Percentiles rank a stretch among this genome's conserved stretches.
phyloP scores from a whole-genome alignment of 495 filamentous ascomycete species.

The Penicillium daleae region DNA sequence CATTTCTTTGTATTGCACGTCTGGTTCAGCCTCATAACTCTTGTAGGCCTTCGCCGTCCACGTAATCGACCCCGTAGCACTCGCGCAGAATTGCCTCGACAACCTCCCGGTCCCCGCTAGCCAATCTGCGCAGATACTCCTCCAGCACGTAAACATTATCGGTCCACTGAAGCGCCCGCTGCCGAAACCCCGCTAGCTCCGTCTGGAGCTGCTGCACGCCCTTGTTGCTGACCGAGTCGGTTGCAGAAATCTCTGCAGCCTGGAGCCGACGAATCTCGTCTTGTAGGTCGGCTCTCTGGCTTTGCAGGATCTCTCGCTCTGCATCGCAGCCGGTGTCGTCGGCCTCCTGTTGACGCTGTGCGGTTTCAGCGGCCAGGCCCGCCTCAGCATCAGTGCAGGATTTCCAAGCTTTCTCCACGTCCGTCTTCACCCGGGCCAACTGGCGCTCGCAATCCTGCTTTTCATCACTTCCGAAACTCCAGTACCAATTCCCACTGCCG shows the following conservation, averaged over 20 bases:
- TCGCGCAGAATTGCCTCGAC: conserved; percentile 55
- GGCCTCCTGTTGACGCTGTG: conserved; percentile 24
- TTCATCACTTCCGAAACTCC: conserved; percentile 70
- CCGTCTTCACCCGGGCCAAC: conserved; percentile 54
- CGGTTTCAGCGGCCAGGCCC: conserved; percentile 30
- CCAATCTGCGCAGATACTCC: conserved; percentile 56
- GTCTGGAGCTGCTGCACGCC: conserved; percentile 54
- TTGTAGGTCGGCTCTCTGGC: conserved; percentile 32
- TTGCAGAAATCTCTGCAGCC: conserved; percentile 25
- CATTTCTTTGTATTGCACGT: too few species aligned
- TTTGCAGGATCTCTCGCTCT: conserved; percentile 30
- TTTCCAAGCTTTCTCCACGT: conserved; percentile 55
- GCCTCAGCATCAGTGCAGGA: conserved; percentile 25
- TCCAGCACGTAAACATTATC: conserved; percentile 71
- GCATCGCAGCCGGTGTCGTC: conserved; percentile 21
- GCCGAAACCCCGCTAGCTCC: conserved; percentile 51
- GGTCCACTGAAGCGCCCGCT: conserved; percentile 57
- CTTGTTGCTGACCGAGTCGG: conserved; percentile 51
- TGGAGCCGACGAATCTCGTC: conserved; percentile 32
- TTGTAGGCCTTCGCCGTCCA: conserved; percentile 62
- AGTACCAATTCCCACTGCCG: conserved; percentile 82
- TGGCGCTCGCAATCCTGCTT: conserved; percentile 54
- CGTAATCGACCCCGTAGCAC: conserved; percentile 67
- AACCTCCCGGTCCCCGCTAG: conserved; percentile 54
- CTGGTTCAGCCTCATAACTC: conserved; percentile 36